phyloP scores from a whole-genome alignment of 257 asterid genomes.

The Nicotiana paniculata region DNA sequence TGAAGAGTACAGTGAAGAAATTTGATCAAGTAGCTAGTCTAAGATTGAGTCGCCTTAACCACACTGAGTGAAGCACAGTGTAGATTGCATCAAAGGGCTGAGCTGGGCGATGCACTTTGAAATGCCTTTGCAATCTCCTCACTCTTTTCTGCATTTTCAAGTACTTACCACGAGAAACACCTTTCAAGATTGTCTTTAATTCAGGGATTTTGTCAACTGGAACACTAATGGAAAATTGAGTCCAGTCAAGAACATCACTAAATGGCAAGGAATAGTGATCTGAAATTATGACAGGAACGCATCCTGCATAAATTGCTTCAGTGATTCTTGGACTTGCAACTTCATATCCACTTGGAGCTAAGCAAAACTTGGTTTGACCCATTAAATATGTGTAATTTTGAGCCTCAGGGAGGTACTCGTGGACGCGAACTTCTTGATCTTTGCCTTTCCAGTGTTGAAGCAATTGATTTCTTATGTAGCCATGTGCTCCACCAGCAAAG shows the following conservation, averaged over 20 bases:
- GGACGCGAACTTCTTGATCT: conserved; percentile 28
- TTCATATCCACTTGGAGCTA: conserved; percentile 63
- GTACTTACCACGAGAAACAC: conserved; percentile 34
- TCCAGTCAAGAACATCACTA: conserved; percentile 62
- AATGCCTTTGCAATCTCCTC: conserved; percentile 42
- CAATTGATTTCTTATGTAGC: conserved; percentile 10
- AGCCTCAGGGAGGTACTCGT: conserved; percentile 23
- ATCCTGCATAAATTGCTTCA: conserved; percentile 56
- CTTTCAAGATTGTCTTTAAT: conserved; percentile 33
- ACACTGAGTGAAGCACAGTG: conserved; percentile 56
- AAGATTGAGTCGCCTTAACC: conserved; percentile 65
- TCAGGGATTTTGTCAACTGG: conserved; percentile 30
- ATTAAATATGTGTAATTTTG: conserved; percentile 35
- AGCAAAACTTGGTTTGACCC: conserved; percentile 44
- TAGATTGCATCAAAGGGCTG: conserved; percentile 50
- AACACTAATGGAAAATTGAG: conserved; percentile 37
- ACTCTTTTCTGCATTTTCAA: conserved; percentile 26
- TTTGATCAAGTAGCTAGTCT: conserved; percentile 6
- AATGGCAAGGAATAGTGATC: conserved; percentile 45
- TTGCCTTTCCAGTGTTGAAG: conserved; percentile 17
- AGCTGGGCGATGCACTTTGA: conserved; percentile 50
- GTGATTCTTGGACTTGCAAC: conserved; percentile 62
- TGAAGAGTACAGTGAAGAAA: too few species aligned
- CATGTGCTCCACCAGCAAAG: conserved; percentile 25
- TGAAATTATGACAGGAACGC: conserved; percentile 53